Conservation (phyloP, 2,329 filamentous ascomycete genomes). For the Graphilbum sp. region DNA sequence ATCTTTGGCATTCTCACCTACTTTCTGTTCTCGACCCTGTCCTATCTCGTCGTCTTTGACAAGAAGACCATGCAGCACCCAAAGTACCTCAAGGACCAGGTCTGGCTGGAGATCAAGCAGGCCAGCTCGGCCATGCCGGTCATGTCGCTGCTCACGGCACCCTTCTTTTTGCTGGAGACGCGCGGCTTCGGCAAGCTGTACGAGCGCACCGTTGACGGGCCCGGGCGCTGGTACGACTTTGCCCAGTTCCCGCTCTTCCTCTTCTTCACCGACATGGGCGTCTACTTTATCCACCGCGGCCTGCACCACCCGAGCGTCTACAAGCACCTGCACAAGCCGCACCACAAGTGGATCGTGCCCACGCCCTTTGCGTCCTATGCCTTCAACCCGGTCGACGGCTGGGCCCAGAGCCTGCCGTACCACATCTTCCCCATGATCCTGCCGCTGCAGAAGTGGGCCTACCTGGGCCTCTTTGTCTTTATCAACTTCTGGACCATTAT, state of each 20-base stretch:
- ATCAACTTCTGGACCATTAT: constrained; percentile 96
- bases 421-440: constrained; percentile 88
- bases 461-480: constrained; percentile 72
- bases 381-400: constrained; percentile 90
- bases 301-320: constrained; percentile 71
- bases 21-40: constrained; percentile 68
- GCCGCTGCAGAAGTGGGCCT: constrained; percentile 81
- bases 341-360: constrained; percentile 99
- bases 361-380: constrained; percentile 85
- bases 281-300: constrained; percentile 83
- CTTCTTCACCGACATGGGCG: constrained; percentile 72
- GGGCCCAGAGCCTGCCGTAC: constrained; percentile 75
- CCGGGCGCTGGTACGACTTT: constrained; percentile 61
- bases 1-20: constrained; percentile 73
- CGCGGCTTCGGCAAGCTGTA: constrained; percentile 78
- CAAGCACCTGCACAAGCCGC: constrained; percentile 85
- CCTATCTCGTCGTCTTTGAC: constrained; percentile 82
- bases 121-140: constrained; percentile 59
- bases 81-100: constrained; percentile 89
- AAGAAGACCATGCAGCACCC: constrained; percentile 79
- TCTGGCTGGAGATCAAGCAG: constrained; percentile 70
- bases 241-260: constrained; percentile 81
- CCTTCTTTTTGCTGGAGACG: constrained; percentile 70
- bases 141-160: constrained; percentile 69
- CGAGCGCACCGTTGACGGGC: constrained; percentile 58